A percentile compares a stretch with the other conserved stretches of the same genome.
phyloP scores from a whole-genome alignment of 495 filamentous ascomycete species.

The Cercophora newfieldiana region DNA sequence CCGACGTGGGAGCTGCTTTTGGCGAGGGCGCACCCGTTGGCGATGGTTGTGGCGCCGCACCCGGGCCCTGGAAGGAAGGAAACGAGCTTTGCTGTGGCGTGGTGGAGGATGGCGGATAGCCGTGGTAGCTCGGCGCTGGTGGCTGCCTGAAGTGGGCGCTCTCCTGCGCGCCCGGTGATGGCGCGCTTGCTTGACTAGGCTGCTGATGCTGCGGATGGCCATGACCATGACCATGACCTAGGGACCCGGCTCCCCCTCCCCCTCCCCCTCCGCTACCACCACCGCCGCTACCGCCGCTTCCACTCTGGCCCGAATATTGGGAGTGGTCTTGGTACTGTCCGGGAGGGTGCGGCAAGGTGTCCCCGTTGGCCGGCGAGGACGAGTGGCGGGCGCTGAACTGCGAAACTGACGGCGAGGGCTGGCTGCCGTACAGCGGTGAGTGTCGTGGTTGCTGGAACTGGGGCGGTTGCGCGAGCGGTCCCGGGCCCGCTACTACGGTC shows the following conservation, averaged over 20 bases:
- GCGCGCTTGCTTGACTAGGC: background rate
- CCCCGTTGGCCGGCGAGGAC: slow-evolving; percentile 36
- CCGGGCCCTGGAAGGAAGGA: background rate
- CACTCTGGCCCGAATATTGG: slow-evolving; percentile 38
- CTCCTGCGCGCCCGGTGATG: background rate
- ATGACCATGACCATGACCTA: background rate
- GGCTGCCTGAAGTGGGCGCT: background rate
- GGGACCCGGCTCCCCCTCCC: background rate
- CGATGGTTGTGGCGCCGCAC: background rate
- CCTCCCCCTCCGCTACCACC: background rate
- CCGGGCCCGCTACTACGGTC: slow-evolving; percentile 31
- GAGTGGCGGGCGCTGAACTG: slow-evolving; percentile 33
- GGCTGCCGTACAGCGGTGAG: slow-evolving; percentile 17
- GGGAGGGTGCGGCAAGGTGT: slow-evolving; percentile 25
- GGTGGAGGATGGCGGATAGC: background rate
- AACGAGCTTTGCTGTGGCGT: background rate
- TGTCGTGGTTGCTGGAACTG: slow-evolving; percentile 23
- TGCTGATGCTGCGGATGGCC: slow-evolving; percentile 33
- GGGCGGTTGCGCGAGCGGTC: slow-evolving; percentile 20
- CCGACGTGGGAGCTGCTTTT: background rate
- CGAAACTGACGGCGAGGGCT: slow-evolving; percentile 21
- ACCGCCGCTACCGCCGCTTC: slow-evolving; percentile 25
- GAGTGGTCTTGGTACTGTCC: slow-evolving; percentile 34
- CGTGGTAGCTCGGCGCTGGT: background rate
- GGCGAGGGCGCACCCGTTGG: background rate